Base-by-base conservation (phyloP, 257 asterid genomes). In the Asclepias syriaca region DNA sequence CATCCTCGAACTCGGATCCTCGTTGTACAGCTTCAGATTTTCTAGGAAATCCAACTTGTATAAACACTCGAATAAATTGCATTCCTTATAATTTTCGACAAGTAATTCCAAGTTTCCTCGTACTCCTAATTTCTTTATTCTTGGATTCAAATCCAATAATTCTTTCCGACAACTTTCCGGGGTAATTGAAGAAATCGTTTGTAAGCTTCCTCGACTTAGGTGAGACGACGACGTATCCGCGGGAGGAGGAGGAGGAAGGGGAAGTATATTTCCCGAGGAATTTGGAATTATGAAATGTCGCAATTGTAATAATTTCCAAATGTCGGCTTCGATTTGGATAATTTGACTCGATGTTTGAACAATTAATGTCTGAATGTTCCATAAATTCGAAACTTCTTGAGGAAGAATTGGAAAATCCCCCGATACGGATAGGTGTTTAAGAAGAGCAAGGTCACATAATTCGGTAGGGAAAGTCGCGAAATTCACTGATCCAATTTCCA, bases 401-500 rank as follows among this genome's bases (percentile, higher is more conserved):
- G 80, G 78, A 54, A 81, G 78, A n/a, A 57, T 53, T 24, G 37
- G 49, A 40, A 54, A 58, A 21, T 75, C 65, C 3, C 73, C n/a
- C 1, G 85, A 71, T 46, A 77, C 40, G 27, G 71, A 66, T 4
- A 78, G 53, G 70, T 74, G 72, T 65, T 68, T 81, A 49, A 81
- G 43, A 10, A 68, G 78, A 51, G 61, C 65, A 16, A 71, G 53
- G 9, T 69, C 54, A 50, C 22, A 68, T 4, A 78, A 21, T 6
- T 73, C 72, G 0, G 70, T 46, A 2, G 82, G 77, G 37, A 68
- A 73, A 7, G 32, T 34, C 2, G 48, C 13, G 37, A 81, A 84
- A 18, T 60, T 81, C 66, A 84, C 61, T 59, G 80, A 67, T 67
- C 50, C 78, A 27, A 68, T 50, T 50, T 85, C 92, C 3, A 85